These are phyloP conservation scores for Leishmania arabica DNA, from an alignment of 208 protist species.

Conservation along the genomic window DNA sequence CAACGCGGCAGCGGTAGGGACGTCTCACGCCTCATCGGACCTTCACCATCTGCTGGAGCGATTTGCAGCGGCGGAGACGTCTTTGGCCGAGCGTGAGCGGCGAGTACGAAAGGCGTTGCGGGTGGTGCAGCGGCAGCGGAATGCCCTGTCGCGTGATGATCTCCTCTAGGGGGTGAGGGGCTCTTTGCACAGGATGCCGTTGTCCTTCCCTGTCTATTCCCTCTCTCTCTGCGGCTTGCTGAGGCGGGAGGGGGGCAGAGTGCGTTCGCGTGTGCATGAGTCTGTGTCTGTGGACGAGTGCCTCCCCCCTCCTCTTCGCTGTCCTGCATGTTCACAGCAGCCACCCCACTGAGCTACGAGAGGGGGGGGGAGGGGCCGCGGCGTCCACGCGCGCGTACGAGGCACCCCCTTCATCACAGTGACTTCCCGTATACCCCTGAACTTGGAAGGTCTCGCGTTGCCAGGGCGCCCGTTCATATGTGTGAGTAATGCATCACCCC, in stretches of 20 bases:
- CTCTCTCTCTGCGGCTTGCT: neutral
- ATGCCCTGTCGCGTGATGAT: conserved; percentile 38
- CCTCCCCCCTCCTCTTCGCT: neutral
- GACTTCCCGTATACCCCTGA: neutral
- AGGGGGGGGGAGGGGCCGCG: neutral
- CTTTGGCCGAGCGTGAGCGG: conserved; percentile 34
- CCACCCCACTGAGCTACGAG: neutral
- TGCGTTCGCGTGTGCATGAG: neutral
- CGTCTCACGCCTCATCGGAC: neutral
- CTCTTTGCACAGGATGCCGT: neutral
- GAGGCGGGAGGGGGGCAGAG: neutral
- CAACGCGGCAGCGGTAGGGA: neutral
- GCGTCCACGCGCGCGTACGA: neutral
- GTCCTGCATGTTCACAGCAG: neutral
- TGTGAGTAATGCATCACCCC: neutral
- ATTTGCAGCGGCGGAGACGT: conserved; percentile 33
- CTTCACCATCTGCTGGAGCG: conserved; percentile 28
- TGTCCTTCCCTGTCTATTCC: neutral
- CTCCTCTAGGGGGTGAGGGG: conserved; percentile 21
- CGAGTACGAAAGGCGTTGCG: conserved; percentile 34
- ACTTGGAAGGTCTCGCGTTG: neutral
- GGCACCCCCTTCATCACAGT: neutral
- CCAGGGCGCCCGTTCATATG: neutral
- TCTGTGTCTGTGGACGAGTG: neutral
- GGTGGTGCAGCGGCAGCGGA: conserved; percentile 19